phyloP scores from a whole-genome alignment of 768 basidiomycete species.

The Psilocybe azurescens region DNA sequence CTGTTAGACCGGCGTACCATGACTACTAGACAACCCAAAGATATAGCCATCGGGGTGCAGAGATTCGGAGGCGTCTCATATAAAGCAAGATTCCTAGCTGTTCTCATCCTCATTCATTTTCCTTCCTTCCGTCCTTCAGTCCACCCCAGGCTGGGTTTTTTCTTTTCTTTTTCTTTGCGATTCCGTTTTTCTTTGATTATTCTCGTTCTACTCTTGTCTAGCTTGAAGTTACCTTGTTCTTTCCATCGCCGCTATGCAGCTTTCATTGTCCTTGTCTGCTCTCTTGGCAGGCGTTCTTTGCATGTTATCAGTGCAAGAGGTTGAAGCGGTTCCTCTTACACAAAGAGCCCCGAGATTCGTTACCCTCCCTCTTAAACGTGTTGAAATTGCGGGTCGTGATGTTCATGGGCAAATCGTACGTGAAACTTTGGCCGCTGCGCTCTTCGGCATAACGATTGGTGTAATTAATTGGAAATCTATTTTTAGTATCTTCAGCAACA shows the following conservation, averaged over 20 bases:
- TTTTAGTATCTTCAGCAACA: conserved; percentile 69
- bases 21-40: background rate
- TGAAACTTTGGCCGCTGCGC: background rate
- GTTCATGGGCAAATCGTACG: conserved; percentile 36
- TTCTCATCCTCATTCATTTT: conserved; percentile 7
- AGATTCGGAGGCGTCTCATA: conserved; percentile 6
- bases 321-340: conserved; percentile 47
- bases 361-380: conserved; percentile 49
- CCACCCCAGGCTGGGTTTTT: conserved; percentile 27
- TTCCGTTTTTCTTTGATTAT: conserved; percentile 33
- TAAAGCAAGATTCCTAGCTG: conserved; percentile 4
- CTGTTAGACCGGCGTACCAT: background rate
- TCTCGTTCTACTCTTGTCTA: conserved; percentile 19
- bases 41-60: background rate
- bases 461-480: background rate
- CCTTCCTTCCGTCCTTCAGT: conserved; percentile 19
- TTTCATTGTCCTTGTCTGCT: conserved; percentile 53
- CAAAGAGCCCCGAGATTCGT: conserved; percentile 38
- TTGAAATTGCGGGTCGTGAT: conserved; percentile 26
- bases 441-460: background rate
- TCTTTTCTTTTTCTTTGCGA: conserved; percentile 27
- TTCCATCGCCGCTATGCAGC: conserved; percentile 51
- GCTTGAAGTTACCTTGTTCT: conserved; percentile 11
- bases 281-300: conserved; percentile 59
- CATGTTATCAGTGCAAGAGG: conserved; percentile 41